Conservation (phyloP, 2,329 filamentous ascomycete genomes). For the Apiospora koreana region DNA sequence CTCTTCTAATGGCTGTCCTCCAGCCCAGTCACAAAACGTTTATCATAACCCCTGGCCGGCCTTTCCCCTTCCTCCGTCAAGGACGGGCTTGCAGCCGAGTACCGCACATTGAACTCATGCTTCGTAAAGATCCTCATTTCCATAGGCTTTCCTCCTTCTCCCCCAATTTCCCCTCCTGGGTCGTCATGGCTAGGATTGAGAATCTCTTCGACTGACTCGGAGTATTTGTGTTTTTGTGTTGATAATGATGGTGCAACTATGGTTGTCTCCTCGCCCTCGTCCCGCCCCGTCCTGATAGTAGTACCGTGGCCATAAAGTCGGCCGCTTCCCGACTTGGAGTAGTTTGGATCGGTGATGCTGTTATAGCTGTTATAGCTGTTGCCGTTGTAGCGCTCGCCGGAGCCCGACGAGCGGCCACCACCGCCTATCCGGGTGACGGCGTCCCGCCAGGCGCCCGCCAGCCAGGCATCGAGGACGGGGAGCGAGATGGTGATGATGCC, state of each 20-base stretch:
- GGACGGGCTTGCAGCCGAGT: neutral
- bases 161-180: neutral
- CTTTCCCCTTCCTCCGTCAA: neutral
- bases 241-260: neutral
- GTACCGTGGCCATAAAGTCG: slow-evolving; percentile 9
- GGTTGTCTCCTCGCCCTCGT: neutral
- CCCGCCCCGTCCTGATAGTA: neutral
- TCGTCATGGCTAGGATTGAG: neutral
- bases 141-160: neutral
- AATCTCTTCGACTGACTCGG: slow-evolving; percentile 16
- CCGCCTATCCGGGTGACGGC: slow-evolving; percentile 15
- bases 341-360: neutral
- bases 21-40: neutral
- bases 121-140: slow-evolving; percentile 11
- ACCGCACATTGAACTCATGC: slow-evolving; percentile 10
- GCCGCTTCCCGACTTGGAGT: neutral
- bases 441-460: slow-evolving; percentile 21
- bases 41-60: neutral
- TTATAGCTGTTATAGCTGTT: neutral
- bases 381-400: neutral
- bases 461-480: slow-evolving; percentile 33
- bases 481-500: slow-evolving; percentile 34
- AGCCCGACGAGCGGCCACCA: slow-evolving; percentile 13
- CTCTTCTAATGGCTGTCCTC: neutral
- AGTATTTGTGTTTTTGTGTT: slow-evolving; percentile 6